Percentiles rank a stretch among this genome's conserved stretches.
Conservation (phyloP, 331 rosid genomes). For the Arachis monticola region DNA sequence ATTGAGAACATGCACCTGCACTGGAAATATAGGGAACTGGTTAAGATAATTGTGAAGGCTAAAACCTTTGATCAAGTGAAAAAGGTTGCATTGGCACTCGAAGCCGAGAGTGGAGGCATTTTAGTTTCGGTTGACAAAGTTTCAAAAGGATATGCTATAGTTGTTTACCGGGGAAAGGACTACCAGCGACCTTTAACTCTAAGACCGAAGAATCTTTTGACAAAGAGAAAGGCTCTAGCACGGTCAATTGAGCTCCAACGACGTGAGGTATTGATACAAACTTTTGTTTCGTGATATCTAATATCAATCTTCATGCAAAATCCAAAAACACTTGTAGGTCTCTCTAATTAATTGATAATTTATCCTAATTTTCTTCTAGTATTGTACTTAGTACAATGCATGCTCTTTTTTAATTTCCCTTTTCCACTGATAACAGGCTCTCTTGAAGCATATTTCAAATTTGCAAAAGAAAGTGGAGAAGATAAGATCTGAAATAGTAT, state of each 20-base stretch:
- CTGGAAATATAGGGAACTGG: constrained; percentile 93
- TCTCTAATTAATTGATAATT: neutral
- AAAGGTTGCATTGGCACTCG: constrained; percentile 65
- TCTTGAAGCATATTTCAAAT: constrained; percentile 63
- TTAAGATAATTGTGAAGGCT: constrained; percentile 80
- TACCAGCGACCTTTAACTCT: constrained; percentile 54
- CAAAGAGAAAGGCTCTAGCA: constrained; percentile 79
- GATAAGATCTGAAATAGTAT: constrained; percentile 77
- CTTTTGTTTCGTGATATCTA: neutral
- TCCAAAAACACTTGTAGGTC: constrained; percentile 1
- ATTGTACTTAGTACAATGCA: neutral
- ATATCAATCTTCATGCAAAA: constrained; percentile 21
- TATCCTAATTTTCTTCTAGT: too few species aligned
- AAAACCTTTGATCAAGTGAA: constrained; percentile 58
- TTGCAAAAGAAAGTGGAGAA: constrained; percentile 67
- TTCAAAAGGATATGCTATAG: constrained; percentile 75
- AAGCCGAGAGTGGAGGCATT: constrained; percentile 82
- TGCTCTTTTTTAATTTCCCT: constrained; percentile 32
- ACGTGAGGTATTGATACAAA: constrained; percentile 65
- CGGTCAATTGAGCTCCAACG: constrained; percentile 96
- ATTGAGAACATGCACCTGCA: constrained; percentile 83
- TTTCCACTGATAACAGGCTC: constrained; percentile 63
- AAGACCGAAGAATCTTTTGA: constrained; percentile 57
- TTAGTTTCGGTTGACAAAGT: constrained; percentile 75
- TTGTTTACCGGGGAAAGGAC: constrained; percentile 87